A percentile compares a stretch with the other conserved stretches of the same genome.
Conservation (phyloP, 2,329 filamentous ascomycete genomes). For the Byssochlamys sp. region DNA sequence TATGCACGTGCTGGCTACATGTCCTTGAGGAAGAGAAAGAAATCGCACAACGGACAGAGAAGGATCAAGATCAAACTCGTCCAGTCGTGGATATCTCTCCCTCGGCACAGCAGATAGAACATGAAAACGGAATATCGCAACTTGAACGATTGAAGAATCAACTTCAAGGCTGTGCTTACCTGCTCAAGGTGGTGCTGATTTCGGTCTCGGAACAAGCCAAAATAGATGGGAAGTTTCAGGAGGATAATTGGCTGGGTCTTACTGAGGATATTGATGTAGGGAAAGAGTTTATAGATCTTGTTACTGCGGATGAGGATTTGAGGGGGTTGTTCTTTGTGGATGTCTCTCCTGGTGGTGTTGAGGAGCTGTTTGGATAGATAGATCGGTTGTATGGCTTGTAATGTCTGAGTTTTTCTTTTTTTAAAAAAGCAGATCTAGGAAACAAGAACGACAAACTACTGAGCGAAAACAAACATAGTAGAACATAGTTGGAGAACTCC, state of each 20-base stretch:
- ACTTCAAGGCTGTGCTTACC: slow-evolving; percentile 17
- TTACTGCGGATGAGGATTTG: slow-evolving; percentile 26
- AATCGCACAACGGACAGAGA: slow-evolving; percentile 2
- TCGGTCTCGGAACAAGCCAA: background rate
- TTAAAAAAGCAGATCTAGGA: too few species aligned
- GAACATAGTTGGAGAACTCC: too few species aligned
- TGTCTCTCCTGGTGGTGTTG: slow-evolving; percentile 11
- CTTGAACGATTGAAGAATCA: slow-evolving; percentile 17
- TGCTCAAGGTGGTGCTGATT: slow-evolving; percentile 22
- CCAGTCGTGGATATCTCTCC: background rate
- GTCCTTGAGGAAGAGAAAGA: slow-evolving; percentile 30
- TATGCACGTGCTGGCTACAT: slow-evolving; percentile 56
- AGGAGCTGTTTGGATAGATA: slow-evolving; percentile 6
- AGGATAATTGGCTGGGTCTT: slow-evolving; percentile 14
- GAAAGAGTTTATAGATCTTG: slow-evolving; percentile 24
- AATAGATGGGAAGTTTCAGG: slow-evolving; percentile 1
- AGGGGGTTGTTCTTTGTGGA: slow-evolving; percentile 16
- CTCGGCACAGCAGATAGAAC: background rate
- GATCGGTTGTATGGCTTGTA: too few species aligned
- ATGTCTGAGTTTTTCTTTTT: too few species aligned
- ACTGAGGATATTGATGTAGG: slow-evolving; percentile 22
- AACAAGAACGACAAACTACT: too few species aligned
- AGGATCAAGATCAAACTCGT: background rate
- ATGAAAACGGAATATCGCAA: background rate
- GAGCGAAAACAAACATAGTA: too few species aligned